These are phyloP conservation scores for Chenopodium formosanum DNA, from an alignment of 148 eudicot genomes.

Conservation along the genomic window DNA sequence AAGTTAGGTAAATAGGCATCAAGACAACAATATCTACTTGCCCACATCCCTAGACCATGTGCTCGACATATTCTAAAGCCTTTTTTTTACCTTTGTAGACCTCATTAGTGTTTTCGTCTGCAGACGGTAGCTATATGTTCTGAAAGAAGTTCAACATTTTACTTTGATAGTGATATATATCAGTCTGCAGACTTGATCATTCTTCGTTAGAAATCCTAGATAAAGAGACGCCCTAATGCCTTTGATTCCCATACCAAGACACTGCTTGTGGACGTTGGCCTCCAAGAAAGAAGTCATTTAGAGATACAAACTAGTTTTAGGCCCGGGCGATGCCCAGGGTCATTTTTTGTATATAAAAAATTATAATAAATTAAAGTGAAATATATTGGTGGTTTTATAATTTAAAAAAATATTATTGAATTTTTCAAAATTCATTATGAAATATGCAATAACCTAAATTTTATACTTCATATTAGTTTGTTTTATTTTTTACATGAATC, in stretches of 20 bases:
- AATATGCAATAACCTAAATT: too few species aligned
- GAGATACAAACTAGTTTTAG: not conserved
- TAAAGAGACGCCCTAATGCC: not conserved
- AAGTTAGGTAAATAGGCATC: not conserved
- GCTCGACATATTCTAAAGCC: not conserved
- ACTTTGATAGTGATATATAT: not conserved
- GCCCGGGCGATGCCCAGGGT: too few species aligned
- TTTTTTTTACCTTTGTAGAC: not conserved
- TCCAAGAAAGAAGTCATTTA: not conserved
- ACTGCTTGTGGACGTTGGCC: not conserved
- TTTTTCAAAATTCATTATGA: too few species aligned
- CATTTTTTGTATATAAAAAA: too few species aligned
- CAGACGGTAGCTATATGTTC: not conserved
- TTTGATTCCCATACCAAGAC: not conserved
- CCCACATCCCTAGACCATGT: not conserved
- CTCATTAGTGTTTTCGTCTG: not conserved
- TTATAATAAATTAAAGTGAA: too few species aligned
- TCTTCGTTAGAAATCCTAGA: not conserved
- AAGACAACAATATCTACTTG: not conserved
- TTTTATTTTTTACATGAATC: too few species aligned
- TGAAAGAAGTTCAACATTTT: not conserved
- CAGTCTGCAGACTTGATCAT: not conserved
- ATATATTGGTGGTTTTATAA: too few species aligned
- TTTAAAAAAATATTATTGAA: too few species aligned
- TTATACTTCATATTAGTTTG: too few species aligned